A percentile compares a stretch with the other conserved stretches of the same genome.
Conservation (phyloP, 2,329 filamentous ascomycete species). For the Cordyceps fumosorosea region DNA sequence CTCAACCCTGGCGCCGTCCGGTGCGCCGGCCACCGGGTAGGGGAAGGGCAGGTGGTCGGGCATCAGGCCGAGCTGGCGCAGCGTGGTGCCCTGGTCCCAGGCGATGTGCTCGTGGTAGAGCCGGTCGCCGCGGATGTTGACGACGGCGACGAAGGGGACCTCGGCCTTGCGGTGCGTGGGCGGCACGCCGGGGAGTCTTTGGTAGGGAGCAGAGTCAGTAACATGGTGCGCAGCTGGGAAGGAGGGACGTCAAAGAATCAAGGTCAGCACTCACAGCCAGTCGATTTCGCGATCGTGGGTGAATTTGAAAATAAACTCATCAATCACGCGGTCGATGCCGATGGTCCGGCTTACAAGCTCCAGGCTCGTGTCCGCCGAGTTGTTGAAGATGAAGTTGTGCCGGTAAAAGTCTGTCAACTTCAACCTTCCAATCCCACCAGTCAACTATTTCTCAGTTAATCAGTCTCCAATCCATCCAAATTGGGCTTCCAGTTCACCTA, state of each 20-base stretch:
- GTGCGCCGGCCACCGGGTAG: not conserved
- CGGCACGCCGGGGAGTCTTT: constrained; percentile 41
- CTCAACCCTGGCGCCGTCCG: constrained; percentile 17
- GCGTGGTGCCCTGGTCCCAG: constrained; percentile 58
- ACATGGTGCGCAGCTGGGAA: not conserved
- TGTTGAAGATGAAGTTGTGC: constrained; percentile 60
- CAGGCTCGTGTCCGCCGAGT: constrained; percentile 28
- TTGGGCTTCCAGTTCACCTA: constrained; percentile 25
- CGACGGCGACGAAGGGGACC: constrained; percentile 54
- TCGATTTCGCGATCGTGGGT: constrained; percentile 55
- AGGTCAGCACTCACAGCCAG: constrained; percentile 52
- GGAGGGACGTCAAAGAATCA: too few relatives aligned
- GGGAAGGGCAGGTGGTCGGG: constrained; percentile 15
- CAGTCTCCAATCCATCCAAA: not conserved
- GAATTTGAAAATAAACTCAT: constrained; percentile 59
- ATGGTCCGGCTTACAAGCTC: constrained; percentile 44
- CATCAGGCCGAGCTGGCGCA: constrained; percentile 49
- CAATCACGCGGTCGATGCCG: constrained; percentile 62
- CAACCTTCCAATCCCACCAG: constrained; percentile 60
- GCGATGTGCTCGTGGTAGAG: constrained; percentile 59
- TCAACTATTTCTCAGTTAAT: constrained; percentile 31
- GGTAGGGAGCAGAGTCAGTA: not conserved
- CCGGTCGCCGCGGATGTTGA: constrained; percentile 55
- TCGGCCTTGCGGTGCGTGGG: constrained; percentile 44
- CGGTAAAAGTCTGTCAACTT: constrained; percentile 62